These are phyloP conservation scores for Paramecium sonneborni DNA, from an alignment of 73 alveolate genomes.

Conservation along the genomic window DNA sequence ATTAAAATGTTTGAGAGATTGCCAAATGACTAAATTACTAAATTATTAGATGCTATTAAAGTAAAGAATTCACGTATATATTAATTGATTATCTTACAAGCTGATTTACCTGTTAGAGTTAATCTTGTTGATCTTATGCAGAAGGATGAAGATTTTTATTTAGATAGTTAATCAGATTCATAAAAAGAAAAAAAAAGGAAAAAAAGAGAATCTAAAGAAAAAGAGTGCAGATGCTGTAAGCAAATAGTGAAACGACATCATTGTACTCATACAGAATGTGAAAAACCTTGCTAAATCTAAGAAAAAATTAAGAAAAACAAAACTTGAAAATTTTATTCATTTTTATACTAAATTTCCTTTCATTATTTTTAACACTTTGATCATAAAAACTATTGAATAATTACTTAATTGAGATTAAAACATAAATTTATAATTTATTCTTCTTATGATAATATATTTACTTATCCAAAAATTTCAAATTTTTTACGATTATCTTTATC, in stretches of 20 bases:
- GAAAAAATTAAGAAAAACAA: slow-evolving; percentile 24
- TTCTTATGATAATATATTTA: no score
- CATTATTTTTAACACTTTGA: no score
- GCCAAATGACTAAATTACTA: not conserved
- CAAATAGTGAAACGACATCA: slow-evolving; percentile 40
- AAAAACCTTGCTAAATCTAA: slow-evolving; percentile 8
- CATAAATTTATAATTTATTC: no score
- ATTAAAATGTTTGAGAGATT: slow-evolving; percentile 13
- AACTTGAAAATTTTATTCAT: not conserved
- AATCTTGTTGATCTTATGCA: not conserved
- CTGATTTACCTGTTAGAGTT: slow-evolving; percentile 18
- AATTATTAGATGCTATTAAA: not conserved
- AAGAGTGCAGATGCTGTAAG: slow-evolving; percentile 42
- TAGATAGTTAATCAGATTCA: not conserved
- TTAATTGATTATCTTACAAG: not conserved
- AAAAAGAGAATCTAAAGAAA: slow-evolving; percentile 52
- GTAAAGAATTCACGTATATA: not conserved
- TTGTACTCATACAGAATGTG: slow-evolving; percentile 34
- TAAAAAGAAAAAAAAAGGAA: slow-evolving; percentile 22
- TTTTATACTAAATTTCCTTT: not conserved
- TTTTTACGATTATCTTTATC: no score
- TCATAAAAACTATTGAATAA: no score
- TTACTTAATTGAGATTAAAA: no score
- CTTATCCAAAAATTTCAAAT: no score
- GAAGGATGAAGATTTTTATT: not conserved